These are phyloP conservation scores for Russula foetens DNA, from an alignment of 768 basidiomycete species.

Conservation along the genomic window DNA sequence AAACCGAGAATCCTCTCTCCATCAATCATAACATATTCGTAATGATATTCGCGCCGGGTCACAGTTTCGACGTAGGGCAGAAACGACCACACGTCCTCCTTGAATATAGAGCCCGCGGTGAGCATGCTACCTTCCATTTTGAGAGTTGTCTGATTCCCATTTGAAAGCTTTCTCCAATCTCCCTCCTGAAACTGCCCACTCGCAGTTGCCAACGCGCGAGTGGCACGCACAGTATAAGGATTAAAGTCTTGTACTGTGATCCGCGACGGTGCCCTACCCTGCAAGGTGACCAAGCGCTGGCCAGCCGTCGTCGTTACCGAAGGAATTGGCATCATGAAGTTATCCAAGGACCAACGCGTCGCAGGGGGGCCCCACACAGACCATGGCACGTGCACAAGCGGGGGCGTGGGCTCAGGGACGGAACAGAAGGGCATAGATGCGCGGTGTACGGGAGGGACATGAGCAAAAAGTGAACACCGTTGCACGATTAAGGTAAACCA, in stretches of 20 bases:
- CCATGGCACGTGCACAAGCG: constrained; percentile 16
- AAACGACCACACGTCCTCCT: no score
- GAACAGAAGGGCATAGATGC: constrained; percentile 1
- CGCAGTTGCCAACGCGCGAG: no score
- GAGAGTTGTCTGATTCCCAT: no score
- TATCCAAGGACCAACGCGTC: constrained; percentile 24
- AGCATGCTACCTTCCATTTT: no score
- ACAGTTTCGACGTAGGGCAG: no score
- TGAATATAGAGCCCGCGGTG: no score
- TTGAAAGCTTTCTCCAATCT: no score
- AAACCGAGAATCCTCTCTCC: no score
- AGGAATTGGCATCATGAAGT: constrained; percentile 19
- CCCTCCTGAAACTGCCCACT: no score
- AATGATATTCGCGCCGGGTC: no score
- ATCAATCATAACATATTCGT: no score
- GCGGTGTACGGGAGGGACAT: background rate
- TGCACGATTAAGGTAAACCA: constrained; percentile 24
- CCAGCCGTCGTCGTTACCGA: constrained; percentile 30
- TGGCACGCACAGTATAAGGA: constrained; percentile 11
- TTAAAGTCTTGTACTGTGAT: constrained; percentile 25
- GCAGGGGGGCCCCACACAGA: constrained; percentile 22
- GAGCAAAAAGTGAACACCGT: constrained; percentile 20
- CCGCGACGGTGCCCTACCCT: no score
- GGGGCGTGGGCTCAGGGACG: background rate
- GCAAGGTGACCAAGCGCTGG: constrained; percentile 23